These are phyloP conservation scores for Echium plantagineum DNA, from an alignment of 257 asterid species.

Conservation along the genomic window DNA sequence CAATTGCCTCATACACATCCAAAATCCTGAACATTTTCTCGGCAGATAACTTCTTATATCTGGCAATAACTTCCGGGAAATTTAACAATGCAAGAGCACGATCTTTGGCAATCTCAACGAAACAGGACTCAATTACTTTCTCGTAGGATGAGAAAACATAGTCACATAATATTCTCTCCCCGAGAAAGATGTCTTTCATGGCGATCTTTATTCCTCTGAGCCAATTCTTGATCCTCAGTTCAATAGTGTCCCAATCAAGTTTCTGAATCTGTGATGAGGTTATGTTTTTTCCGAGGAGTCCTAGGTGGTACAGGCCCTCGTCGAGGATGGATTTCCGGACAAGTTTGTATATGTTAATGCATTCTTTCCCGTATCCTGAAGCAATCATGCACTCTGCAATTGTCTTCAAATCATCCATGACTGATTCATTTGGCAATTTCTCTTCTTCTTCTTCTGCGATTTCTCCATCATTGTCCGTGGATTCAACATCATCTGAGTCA, in stretches of 20 bases:
- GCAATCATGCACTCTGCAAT: constrained; percentile 71
- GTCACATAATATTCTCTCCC: constrained; percentile 59
- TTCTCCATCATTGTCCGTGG: constrained; percentile 18
- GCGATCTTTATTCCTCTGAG: constrained; percentile 35
- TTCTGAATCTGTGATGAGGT: constrained; percentile 51
- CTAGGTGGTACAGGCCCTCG: constrained; percentile 52
- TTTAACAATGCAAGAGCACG: constrained; percentile 37
- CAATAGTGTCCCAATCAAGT: constrained; percentile 58
- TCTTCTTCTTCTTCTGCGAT: constrained; percentile 14
- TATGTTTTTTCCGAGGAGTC: constrained; percentile 34
- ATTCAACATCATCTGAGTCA: background rate
- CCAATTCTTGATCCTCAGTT: constrained; percentile 46
- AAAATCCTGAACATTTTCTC: constrained; percentile 69
- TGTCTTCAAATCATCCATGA: constrained; percentile 36
- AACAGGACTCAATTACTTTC: constrained; percentile 43
- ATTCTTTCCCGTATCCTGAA: constrained; percentile 60
- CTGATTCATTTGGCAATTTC: constrained; percentile 15
- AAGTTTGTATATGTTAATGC: constrained; percentile 42
- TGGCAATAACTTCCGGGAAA: constrained; percentile 44
- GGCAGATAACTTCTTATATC: constrained; percentile 49
- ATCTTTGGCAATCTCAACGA: constrained; percentile 45
- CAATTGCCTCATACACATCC: constrained; percentile 59
- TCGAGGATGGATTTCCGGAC: constrained; percentile 57
- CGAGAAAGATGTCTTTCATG: constrained; percentile 44
- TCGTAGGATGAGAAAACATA: constrained; percentile 51